A percentile compares a stretch with the other conserved stretches of the same genome.
Evolutionary conservation across 441 rosid species (phyloP).

Genomic region (Pelargonium citronellum): DNA sequence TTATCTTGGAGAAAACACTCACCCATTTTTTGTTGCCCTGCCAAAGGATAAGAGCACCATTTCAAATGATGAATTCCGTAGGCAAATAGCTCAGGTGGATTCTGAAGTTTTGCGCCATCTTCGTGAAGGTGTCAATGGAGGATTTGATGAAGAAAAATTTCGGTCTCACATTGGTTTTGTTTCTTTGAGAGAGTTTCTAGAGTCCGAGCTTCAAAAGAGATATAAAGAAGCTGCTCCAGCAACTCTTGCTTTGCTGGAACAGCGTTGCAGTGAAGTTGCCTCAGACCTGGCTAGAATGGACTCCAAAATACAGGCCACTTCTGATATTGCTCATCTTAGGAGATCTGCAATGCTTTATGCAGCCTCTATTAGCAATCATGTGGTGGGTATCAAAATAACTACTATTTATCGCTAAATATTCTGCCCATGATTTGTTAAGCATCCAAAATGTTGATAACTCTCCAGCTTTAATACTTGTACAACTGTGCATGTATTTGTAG

Average conservation of each 20-base stretch:
- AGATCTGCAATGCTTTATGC: constrained; percentile 79
- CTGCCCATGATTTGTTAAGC: too few relatives aligned
- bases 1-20: constrained; percentile 78
- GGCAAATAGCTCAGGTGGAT: constrained; percentile 82
- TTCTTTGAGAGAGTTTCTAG: constrained; percentile 74
- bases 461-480: too few relatives aligned
- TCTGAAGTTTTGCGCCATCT: constrained; percentile 57
- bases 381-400: constrained; percentile 42
- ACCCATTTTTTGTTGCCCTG: constrained; percentile 80
- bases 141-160: constrained; percentile 87
- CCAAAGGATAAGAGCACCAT: constrained; percentile 73
- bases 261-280: constrained; percentile 69
- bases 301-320: constrained; percentile 70
- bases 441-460: too few relatives aligned
- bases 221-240: constrained; percentile 94
- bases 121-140: constrained; percentile 70
- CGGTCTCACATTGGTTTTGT: constrained; percentile 61
- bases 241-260: constrained; percentile 91
- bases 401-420: too few relatives aligned
- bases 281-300: constrained; percentile 62
- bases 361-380: constrained; percentile 77
- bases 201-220: constrained; percentile 86
- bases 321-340: constrained; percentile 78
- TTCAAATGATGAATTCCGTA: constrained; percentile 83
- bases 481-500: too few relatives aligned